Evolutionary conservation across 257 asterid genomes (phyloP), one percentile per base, ranked within the genome.

Genomic region (Capsicum chinense): DNA sequence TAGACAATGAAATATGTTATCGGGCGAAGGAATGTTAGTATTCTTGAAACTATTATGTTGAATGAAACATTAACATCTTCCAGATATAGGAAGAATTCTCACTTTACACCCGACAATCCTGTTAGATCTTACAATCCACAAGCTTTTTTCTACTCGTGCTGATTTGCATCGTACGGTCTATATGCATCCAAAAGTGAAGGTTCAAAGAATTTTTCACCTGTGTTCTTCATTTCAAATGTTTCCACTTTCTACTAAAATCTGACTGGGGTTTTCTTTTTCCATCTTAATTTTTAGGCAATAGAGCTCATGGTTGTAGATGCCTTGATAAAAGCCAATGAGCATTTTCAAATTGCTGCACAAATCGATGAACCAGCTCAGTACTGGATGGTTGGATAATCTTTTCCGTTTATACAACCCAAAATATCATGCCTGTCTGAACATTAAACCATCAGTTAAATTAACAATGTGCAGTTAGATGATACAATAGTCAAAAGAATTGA

Each of bases 11-110:
- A 89, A 91, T 95, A 83, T 95, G 99, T 85, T 94, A 94, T 79
- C 97, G 98, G 79, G 95, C 97, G 14, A 95, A 94, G 91, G 99
- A 95, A 87, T 94, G 99, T 95, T 63, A 86, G 99, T 92, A 86
- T 66, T 83, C 70, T 37, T 69, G 14, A 68, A 52, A 44, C 59
- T 80, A 26, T 81, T 58, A n/a, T 57, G 33, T 17, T 88, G 50
- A 33, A 37, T 19, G 56, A 42, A 56, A 79, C 37, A 26, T 33
- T 76, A 76, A 7, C 48, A 76, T 26, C 81, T 47, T 76, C 81
- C 64, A 54, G 48, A 21, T 26, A 54, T 26, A 21, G 13, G 9
- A 7, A 54, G 48, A 76, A 26, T 76, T 2, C 59, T 54, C 13
- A 21, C 26, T 3, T 52, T 26, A 17, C 59, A n/a, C 44, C 15